Evolutionary conservation across 345 rosid species (phyloP).

Genomic region (Salix koriyanagi): DNA sequence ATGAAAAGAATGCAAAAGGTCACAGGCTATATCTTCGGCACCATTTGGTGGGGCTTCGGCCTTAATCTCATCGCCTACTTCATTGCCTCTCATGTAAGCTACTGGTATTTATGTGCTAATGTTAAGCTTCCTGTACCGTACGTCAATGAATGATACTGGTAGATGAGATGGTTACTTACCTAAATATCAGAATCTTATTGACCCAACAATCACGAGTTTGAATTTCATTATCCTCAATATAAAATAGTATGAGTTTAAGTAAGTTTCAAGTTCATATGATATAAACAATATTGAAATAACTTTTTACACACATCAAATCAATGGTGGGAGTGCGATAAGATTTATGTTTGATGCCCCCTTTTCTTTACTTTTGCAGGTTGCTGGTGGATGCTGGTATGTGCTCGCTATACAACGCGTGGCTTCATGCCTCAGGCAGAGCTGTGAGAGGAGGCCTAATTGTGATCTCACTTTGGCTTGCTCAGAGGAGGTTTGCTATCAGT

Average conservation of each 20-base stretch:
- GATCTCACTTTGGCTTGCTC: slow-evolving; percentile 60
- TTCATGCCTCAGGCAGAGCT: slow-evolving; percentile 63
- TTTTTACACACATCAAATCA: too few relatives aligned
- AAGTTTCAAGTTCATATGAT: too few relatives aligned
- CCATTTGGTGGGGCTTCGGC: slow-evolving; percentile 97
- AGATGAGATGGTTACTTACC: too few relatives aligned
- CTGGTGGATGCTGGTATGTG: slow-evolving; percentile 96
- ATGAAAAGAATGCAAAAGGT: slow-evolving; percentile 84
- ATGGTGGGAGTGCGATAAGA: neutral
- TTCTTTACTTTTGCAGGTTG: slow-evolving; percentile 39
- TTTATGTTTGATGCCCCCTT: neutral
- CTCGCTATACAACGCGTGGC: slow-evolving; percentile 78
- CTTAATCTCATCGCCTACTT: slow-evolving; percentile 87
- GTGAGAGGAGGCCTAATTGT: slow-evolving; percentile 44
- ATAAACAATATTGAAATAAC: too few relatives aligned
- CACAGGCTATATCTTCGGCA: slow-evolving; percentile 87
- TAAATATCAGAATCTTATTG: too few relatives aligned
- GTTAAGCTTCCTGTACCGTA: neutral
- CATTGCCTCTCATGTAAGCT: slow-evolving; percentile 81
- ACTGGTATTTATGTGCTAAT: neutral
- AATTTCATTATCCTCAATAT: too few relatives aligned
- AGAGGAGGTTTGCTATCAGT: slow-evolving; percentile 53
- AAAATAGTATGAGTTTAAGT: too few relatives aligned
- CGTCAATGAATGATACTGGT: neutral
- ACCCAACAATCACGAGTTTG: rapidly evolving